These are phyloP conservation scores for Pythium rishiriense DNA, from an alignment of 352 stramenopile genomes.

Conservation along the genomic window DNA sequence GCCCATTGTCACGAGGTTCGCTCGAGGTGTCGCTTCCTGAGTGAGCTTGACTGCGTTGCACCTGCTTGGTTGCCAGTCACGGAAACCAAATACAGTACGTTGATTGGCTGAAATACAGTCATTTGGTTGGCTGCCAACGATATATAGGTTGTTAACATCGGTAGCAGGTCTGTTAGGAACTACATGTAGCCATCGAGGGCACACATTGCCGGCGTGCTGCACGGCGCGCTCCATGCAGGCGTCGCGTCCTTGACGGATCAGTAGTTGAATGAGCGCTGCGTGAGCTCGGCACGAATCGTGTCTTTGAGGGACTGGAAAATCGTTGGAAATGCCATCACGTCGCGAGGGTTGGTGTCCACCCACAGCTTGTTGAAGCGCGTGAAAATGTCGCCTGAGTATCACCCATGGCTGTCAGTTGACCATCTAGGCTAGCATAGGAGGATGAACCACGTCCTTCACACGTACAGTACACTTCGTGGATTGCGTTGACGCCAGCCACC, in stretches of 20 bases:
- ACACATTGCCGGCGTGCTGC: no score
- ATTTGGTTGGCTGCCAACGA: slow-evolving; percentile 21
- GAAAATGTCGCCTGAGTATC: slow-evolving; percentile 59
- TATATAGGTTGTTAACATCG: slow-evolving; percentile 12
- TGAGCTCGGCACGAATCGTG: slow-evolving; percentile 57
- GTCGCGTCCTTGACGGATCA: no score
- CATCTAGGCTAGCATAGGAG: background rate
- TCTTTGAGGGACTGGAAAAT: slow-evolving; percentile 85
- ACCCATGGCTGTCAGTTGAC: slow-evolving; percentile 1
- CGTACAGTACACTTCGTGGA: slow-evolving; percentile 83
- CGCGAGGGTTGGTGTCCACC: slow-evolving; percentile 77
- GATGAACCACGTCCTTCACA: slow-evolving; percentile 1
- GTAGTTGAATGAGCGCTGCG: slow-evolving; percentile 63
- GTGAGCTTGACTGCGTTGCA: slow-evolving; percentile 9
- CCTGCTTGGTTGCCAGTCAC: slow-evolving; percentile 27
- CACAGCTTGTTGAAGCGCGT: slow-evolving; percentile 84
- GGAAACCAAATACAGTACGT: slow-evolving; percentile 13
- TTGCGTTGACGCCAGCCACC: slow-evolving; percentile 37
- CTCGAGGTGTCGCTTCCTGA: slow-evolving; percentile 19
- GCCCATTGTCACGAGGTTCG: slow-evolving; percentile 33
- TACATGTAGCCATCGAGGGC: slow-evolving; percentile 34
- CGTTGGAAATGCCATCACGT: slow-evolving; percentile 84
- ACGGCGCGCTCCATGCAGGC: no score
- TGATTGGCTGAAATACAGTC: slow-evolving; percentile 30
- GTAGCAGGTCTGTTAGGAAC: slow-evolving; percentile 19